Percentiles rank a stretch among this genome's conserved stretches.
Conservation (phyloP, 2,329 filamentous ascomycete species). For the Aureobasidium melanogenum region DNA sequence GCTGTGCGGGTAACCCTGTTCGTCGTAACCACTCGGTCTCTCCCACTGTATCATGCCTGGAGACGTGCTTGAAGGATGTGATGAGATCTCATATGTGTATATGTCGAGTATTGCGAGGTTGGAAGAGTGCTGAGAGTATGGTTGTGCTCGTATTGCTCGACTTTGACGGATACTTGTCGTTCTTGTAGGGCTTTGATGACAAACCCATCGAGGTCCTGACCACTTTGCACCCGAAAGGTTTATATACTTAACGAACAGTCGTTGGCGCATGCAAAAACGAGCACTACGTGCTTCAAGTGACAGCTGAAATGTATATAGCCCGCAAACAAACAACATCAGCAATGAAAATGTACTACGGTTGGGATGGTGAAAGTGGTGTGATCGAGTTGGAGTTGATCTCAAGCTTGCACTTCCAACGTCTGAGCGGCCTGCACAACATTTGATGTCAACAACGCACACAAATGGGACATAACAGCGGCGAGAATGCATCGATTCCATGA, state of each 20-base stretch:
- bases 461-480: background rate
- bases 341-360: background rate
- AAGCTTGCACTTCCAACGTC: background rate
- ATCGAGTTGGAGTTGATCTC: background rate
- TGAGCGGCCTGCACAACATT: background rate
- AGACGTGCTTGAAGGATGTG: too few species aligned
- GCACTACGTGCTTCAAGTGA: background rate
- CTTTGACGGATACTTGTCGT: background rate
- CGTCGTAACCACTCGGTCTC: too few species aligned
- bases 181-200: background rate
- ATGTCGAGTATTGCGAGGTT: too few species aligned
- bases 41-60: too few species aligned
- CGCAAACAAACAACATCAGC: background rate
- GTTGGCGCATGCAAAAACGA: background rate
- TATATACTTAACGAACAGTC: background rate
- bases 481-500: background rate
- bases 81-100: too few species aligned
- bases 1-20: too few species aligned
- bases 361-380: background rate
- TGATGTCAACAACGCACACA: background rate
- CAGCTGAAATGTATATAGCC: background rate
- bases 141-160: background rate
- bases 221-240: too few species aligned
- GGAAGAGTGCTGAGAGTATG: too few species aligned
- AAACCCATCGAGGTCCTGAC: too few species aligned